Evolutionary conservation across 208 protist genomes (phyloP).

Genomic region (Leptomonas seymouri): DNA sequence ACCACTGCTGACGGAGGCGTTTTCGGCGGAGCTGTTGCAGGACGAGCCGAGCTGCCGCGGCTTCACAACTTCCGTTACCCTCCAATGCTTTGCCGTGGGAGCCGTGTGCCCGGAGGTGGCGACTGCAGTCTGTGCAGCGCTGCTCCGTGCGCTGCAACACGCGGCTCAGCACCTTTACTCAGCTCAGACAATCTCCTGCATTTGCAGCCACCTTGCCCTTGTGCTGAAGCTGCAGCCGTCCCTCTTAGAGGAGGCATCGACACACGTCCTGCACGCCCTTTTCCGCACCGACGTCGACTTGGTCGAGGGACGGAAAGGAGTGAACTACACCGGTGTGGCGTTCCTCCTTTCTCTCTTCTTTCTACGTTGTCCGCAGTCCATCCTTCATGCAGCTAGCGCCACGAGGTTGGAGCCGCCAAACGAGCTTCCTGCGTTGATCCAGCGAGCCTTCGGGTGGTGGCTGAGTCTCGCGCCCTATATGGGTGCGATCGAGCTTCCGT

Average conservation of each 20-base stretch:
- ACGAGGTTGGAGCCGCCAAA: neutral
- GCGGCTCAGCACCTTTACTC: conserved; percentile 11
- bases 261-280: conserved; percentile 15
- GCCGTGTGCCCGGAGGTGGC: neutral
- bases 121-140: neutral
- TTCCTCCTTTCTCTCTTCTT: conserved; percentile 26
- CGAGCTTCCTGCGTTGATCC: neutral
- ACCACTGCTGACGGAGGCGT: conserved; percentile 10
- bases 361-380: conserved; percentile 11
- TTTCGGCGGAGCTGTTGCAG: conserved; percentile 17
- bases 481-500: conserved; percentile 26
- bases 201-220: conserved; percentile 12
- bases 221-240: conserved; percentile 14
- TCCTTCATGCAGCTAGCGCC: conserved; percentile 6
- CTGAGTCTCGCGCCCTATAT: conserved; percentile 35
- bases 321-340: conserved; percentile 20
- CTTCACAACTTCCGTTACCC: conserved; percentile 1
- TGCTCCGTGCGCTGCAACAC: conserved; percentile 9
- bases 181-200: conserved; percentile 30
- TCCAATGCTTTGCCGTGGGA: conserved; percentile 4
- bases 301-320: conserved; percentile 13
- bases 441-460: conserved; percentile 43
- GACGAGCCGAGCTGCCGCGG: conserved; percentile 25
- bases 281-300: conserved; percentile 13
- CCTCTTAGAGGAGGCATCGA: conserved; percentile 7